A percentile compares a stretch with the other conserved stretches of the same genome.
Conservation (phyloP, 306 rosid species). For the Acacia melanoxylon region DNA sequence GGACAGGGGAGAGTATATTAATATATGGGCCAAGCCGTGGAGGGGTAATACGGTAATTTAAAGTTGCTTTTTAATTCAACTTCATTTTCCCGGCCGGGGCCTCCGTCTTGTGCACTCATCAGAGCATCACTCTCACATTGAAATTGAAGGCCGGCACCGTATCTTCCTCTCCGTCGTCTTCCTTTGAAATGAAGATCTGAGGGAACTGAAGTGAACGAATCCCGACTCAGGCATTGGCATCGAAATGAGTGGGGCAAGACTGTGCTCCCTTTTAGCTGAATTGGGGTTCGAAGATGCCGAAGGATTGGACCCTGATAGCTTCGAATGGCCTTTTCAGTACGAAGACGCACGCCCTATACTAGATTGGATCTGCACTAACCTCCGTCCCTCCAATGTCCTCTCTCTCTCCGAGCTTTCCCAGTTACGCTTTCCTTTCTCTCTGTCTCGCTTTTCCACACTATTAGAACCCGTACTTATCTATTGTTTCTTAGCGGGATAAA, state of each 20-base stretch:
- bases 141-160: background rate
- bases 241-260: slow-evolving; percentile 67
- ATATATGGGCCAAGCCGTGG: background rate
- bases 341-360: slow-evolving; percentile 89
- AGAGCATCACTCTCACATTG: background rate
- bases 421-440: slow-evolving; percentile 36
- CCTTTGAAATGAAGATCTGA: background rate
- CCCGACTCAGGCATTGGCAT: background rate
- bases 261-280: slow-evolving; percentile 67
- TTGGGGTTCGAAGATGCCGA: slow-evolving; percentile 68
- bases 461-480: background rate
- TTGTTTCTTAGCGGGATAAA: slow-evolving; percentile 12
- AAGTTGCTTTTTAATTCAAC: background rate
- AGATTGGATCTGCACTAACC: slow-evolving; percentile 92
- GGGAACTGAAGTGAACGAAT: background rate
- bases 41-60: background rate
- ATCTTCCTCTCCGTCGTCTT: background rate
- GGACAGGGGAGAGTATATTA: too few relatives aligned
- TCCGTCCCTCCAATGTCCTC: slow-evolving; percentile 87
- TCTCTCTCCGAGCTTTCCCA: slow-evolving; percentile 77
- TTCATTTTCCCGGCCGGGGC: background rate
- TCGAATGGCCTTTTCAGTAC: slow-evolving; percentile 94
- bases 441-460: background rate
- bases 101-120: background rate
- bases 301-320: slow-evolving; percentile 80